Evolutionary conservation across 2,329 filamentous ascomycete genomes (phyloP), one percentile per base, ranked within the genome.

Genomic region (Leptosphaerulina australis): DNA sequence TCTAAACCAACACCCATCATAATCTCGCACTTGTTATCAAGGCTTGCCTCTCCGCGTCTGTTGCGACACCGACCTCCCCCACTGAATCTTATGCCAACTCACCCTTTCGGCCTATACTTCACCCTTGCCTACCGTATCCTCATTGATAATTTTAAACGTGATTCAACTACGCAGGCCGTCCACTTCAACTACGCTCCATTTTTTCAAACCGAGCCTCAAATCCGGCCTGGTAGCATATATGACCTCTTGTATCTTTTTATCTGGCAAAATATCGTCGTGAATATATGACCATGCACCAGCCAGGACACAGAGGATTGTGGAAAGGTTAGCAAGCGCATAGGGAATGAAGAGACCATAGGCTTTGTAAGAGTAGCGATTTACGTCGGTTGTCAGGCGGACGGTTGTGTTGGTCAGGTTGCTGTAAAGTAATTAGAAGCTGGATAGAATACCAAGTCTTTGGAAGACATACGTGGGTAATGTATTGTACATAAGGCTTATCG

Each of bases 401-500:
- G 14, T 21, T 17, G 24, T 28, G 17, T 44, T 44, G n/a, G 15
- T 44, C 8, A 35, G 17, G 8, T 44, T 35, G 3, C 30, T 44
- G 12, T 24, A n/a, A n/a, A n/a, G n/a, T n/a, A n/a, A n/a, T n/a
- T n/a, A n/a, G n/a, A n/a, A n/a, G n/a, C n/a, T n/a, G n/a, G n/a
- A n/a, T n/a, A n/a, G n/a, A n/a, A n/a, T n/a, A n/a, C n/a, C n/a
- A n/a, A n/a, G n/a, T n/a, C n/a, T n/a, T 11, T 17, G 25, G n/a
- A 48, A 14, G 15, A 39, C 53, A 48, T 51, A 58, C 56, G 46
- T 51, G 10, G 56, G 37, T 10, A 59, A 34, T 14, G 36, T 18
- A 31, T 59, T 50, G 26, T 50, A 41, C 56, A 55, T 53, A n/a
- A 56, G 35, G 11, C 47, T 50, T 20, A 56, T 44, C 1, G 46